Base-by-base conservation (phyloP, 2,329 filamentous ascomycete species). In the Hirsutella minnesotensis region DNA sequence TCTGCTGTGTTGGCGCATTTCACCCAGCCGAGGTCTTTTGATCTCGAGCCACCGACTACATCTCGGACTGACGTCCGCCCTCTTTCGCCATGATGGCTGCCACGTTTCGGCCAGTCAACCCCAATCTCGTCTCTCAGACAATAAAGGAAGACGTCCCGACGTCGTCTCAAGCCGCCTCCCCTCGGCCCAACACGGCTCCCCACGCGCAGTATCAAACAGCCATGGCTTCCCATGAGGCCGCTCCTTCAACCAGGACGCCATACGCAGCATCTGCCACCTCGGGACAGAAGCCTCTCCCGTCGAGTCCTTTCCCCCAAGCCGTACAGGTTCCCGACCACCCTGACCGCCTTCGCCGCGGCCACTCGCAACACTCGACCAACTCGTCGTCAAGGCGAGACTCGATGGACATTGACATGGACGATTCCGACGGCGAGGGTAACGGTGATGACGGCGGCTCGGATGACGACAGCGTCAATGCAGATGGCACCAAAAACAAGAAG, bases 401-500 rank as follows among this genome's bases (percentile, higher is more conserved):
- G 3, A 73, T 79, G 46, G 86, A 94, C 52, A 70, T 86, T 20
- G 81, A 86, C 46, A 86, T 88, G 74, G 82, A 82, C 33, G 81
- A 83, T 16, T 83, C 83, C 10, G 84, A 86, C 44, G 80, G 73
- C 41, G 83, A 84, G 50, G 63, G 22, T 9, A 16, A 15, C 41
- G 73, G 75, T 12, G 73, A 74, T 33, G 69, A 62, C 16, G 70
- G 60, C 20, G 72, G 61, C 27, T 84, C 83, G 12, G 84, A 86
- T 47, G 75, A 75, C 39, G 81, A 76, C 31, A 79, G 73, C 51
- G 70, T 81, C 19, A 73, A 74, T 44, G 77, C 72, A 10, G 79
- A 83, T 56, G 68, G 78, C 35, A 69, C 71, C n/a, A 77, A 82
- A 48, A 81, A 75, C 41, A 94, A 94, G 67, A 96, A 95, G 75